Evolutionary conservation across 2,329 filamentous ascomycete species (phyloP), one percentile per base, ranked within the genome.

Genomic region (Colletotrichum melonis): DNA sequence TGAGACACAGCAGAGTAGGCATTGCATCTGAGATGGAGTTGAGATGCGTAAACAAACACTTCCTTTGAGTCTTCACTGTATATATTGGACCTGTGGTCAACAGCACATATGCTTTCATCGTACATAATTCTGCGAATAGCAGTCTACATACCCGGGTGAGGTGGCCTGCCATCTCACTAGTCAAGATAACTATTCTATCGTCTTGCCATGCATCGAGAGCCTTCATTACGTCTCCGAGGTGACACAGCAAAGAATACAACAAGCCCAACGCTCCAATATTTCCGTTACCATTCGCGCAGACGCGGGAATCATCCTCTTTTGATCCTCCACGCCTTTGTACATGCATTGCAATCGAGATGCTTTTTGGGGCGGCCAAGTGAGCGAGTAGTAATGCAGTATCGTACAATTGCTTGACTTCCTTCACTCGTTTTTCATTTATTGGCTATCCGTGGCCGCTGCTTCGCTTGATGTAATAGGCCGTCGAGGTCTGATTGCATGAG

Each of bases 71-170:
- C 35, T 73, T 70, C 66, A 56, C 24, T 26, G 67, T 70, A 73
- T 46, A 73, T 73, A 65, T 70, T 65, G 12, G 60, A 55, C 35
- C 64, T 5, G 22, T 42, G 46, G 66, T 60, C 60, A 65, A 49
- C 59, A 60, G 55, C 70, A 60, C 22, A 70, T 65, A 56, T n/a
- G 32, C 59, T 65, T 65, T 73, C 46, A 46, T 60, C 67, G 55
- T 70, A 73, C 32, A 70, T 70, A 70, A 24, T 24, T n/a, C 54
- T 62, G 59, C 60, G 8, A 2, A 32, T 22, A 55, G 16, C 30
- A 64, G 55, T 30, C 26, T 60, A 54, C 35, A 69, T 49, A 60
- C 22, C 52, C 28, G n/a, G 9, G 38, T 30, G 52, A 57, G 65
- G 52, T 59, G 69, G 38, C 65, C 52, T 69, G 65, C 65, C 30